Evolutionary conservation across 495 filamentous ascomycete species (phyloP), one percentile per base, ranked within the genome.

Genomic region (Lasiosphaeria ovina): DNA sequence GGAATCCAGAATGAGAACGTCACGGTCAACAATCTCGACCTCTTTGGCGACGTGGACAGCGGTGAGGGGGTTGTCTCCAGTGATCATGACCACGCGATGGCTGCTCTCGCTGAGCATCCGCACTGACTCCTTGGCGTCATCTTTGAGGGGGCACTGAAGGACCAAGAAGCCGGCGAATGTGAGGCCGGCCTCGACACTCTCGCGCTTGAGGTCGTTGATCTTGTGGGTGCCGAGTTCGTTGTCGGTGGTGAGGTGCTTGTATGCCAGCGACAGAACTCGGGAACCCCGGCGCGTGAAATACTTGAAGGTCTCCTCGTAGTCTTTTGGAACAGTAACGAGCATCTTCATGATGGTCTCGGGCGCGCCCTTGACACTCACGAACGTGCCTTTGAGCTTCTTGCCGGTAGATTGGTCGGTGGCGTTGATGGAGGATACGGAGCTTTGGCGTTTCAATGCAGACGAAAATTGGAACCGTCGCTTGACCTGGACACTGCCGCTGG

Each of bases 41-140:
- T 98, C 86, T 48, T 88, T 87, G 11, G 94, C 94, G 60, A 99
- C 94, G 70, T 99, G 93, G 32, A 94, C 89, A 63, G 94, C 94
- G 31, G 94, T 99, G 45, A 99, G 82, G 24, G 94, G 93, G 69
- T 99, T 99, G 74, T 99, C 94, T 67, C 94, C 94, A 51, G 94
- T 99, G 58, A 99, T 99, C 94, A 99, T 99, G 65, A 98, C 90
- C 58, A 95, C 91, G 64, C 94, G 91, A 77, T 99, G 94, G 75
- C 91, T 96, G 74, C 93, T 97, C 77, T 98, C 95, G 69, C 97
- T 99, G 58, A 99, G 82, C 94, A 99, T 98, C 50, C 87, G 90
- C 35, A 98, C 91, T 17, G 94, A 82, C 67, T 91, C 87, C 76
- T 92, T 91, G 24, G 94, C 94, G 74, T 99, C 94, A 16, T 97